Conservation (phyloP, 495 filamentous ascomycete genomes). For the Aspergillus wentii region DNA sequence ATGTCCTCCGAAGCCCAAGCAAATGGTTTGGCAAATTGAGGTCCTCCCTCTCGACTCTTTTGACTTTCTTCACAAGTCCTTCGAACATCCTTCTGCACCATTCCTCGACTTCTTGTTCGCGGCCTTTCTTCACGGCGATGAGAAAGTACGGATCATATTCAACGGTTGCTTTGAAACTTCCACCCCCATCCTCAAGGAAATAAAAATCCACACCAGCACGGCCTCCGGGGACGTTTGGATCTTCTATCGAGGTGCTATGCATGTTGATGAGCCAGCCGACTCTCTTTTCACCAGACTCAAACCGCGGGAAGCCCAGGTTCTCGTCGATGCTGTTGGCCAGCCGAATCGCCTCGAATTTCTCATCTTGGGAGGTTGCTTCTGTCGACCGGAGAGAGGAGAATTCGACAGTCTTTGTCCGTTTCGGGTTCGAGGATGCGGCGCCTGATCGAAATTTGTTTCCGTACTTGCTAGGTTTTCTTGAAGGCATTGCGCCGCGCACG, state of each 20-base stretch:
- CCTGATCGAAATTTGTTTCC: conserved; percentile 49
- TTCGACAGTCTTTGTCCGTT: conserved; percentile 69
- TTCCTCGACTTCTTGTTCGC: conserved; percentile 91
- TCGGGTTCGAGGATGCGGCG: conserved; percentile 46
- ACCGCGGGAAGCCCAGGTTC: conserved; percentile 85
- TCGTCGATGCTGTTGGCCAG: conserved; percentile 92
- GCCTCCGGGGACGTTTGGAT: conserved; percentile 74
- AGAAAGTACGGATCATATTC: conserved; percentile 97
- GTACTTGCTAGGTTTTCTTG: conserved; percentile 50
- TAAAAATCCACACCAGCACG: conserved; percentile 93
- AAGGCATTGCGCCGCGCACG: conserved; percentile 47
- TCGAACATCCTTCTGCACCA: conserved; percentile 86
- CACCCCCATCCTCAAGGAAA: conserved; percentile 90
- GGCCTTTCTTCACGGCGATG: conserved; percentile 80
- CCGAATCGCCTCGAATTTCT: conserved; percentile 75
- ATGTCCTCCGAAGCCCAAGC: conserved; percentile 81
- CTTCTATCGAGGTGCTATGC: conserved; percentile 82
- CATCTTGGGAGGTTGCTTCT: conserved; percentile 82
- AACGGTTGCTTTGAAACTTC: conserved; percentile 92
- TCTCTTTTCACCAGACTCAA: conserved; percentile 80
- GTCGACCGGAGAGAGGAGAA: conserved; percentile 65
- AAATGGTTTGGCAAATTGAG: conserved; percentile 94
- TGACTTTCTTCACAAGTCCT: conserved; percentile 74
- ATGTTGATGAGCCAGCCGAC: conserved; percentile 95
- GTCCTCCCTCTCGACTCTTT: conserved; percentile 85